These are phyloP conservation scores for Phytopythium mirpurense DNA, from an alignment of 352 stramenopile species.

Conservation along the genomic window DNA sequence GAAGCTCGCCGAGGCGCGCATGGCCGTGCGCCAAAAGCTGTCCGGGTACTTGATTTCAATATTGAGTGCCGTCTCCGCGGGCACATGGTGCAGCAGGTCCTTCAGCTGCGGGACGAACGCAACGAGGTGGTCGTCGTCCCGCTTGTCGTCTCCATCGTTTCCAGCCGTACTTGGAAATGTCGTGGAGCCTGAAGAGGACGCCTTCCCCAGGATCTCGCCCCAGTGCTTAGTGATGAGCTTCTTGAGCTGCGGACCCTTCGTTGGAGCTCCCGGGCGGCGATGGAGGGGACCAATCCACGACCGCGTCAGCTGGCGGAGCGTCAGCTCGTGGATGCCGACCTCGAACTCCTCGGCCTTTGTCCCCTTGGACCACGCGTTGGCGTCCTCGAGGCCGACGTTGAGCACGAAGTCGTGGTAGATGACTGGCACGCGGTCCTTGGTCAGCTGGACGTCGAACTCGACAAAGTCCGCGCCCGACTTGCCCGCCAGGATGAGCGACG, in stretches of 20 bases:
- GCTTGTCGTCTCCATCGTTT: conserved; percentile 5
- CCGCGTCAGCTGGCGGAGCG: conserved; percentile 51
- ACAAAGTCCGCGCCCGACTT: conserved; percentile 70
- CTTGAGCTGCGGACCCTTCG: conserved; percentile 21
- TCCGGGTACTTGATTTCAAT: conserved; percentile 85
- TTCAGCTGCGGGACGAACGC: conserved; percentile 68
- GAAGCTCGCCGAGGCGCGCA: conserved; percentile 49
- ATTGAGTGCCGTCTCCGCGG: conserved; percentile 67
- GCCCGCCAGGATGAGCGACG: conserved; percentile 67
- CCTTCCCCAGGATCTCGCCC: conserved; percentile 28
- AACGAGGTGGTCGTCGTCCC: conserved; percentile 49
- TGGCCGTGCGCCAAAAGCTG: conserved; percentile 24
- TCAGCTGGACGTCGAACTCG: conserved; percentile 83
- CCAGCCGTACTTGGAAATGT: conserved; percentile 7
- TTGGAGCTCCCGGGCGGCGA: conserved; percentile 21
- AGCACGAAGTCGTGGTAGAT: conserved; percentile 81
- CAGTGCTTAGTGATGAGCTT: conserved; percentile 69
- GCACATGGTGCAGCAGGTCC: conserved; percentile 65
- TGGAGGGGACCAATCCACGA: conserved; percentile 36
- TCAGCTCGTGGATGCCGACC: conserved; percentile 67
- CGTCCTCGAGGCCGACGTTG: conserved; percentile 59
- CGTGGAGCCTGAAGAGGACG: conserved; percentile 8
- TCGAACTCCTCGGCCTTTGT: conserved; percentile 50
- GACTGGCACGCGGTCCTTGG: conserved; percentile 65
- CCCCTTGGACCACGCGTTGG: conserved; percentile 31